Evolutionary conservation across 495 filamentous ascomycete species (phyloP), one percentile per base, ranked within the genome.

Genomic region (Trypethelium eluteriae): DNA sequence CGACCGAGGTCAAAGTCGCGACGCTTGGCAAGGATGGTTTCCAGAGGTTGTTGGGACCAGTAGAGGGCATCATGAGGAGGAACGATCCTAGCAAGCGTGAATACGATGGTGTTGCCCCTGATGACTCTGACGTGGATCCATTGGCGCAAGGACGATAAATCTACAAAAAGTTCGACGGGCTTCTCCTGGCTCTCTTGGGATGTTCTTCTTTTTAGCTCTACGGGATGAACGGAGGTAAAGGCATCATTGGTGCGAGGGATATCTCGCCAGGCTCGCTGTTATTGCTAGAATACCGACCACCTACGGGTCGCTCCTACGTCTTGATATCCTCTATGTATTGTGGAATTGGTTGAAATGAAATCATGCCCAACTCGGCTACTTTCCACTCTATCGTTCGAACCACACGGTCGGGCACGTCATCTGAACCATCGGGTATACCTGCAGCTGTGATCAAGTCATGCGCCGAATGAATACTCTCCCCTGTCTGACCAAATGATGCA

Each of bases 51-150:
- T 79, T 98, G 61, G 94, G 94, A 2, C 92, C 94, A 3, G 93
- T 97, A 62, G 92, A 96, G 75, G 86, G 90, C 49, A 95, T 98
- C 74, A 96, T 98, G 93, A 78, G 95, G 73, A 83, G 94, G 73
- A 89, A 88, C 62, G 88, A 91, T 70, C 77, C 79, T 49, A 77
- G 75, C 70, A 79, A 77, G 66, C 63, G 65, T 36, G 62, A 63
- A 12, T 39, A 39, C 38, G 41, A 53, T 53, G 49, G 49, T 53
- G 49, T 53, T 25, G 49, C 49, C 5, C 49, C 49, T 14, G 49
- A 53, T 14, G 49, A 53, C 18, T 14, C 49, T 5, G 49, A 53
- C 18, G 49, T 53, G 49, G 49, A 53, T 53, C 49, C 49, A 14
- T 25, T 53, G 49, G 49, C 49, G n/a, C 49, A 53, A 25, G 49